Evolutionary conservation across 257 asterid genomes (phyloP), one percentile per base, ranked within the genome.

Genomic region (Mentha longifolia): DNA sequence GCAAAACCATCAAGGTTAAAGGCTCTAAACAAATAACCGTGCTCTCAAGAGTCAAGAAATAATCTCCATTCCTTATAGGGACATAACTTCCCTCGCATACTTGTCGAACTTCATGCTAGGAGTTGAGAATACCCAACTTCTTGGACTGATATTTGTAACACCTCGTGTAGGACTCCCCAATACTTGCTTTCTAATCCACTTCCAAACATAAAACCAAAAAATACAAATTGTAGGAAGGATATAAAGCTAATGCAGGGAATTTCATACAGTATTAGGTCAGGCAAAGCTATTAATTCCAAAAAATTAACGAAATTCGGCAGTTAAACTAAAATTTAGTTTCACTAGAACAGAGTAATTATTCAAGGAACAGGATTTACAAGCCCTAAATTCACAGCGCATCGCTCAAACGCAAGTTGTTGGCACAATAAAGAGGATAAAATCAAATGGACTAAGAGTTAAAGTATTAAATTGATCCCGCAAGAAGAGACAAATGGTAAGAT

Each of bases 361-460:
- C 39, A 35, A 5, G 19, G 39, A 76, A 65, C 75, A 63, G 8
- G 14, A 22, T 22, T 37, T 15, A 65, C 63, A 68, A 14, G 78
- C 76, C 70, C 79, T 45, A 83, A 56, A 45, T 65, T 57, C 65
- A 59, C 65, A 43, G 46, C 51, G 42, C 30, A 33, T 16, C 28
- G 35, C 33, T 9, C 61, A 71, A 15, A 14, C 68, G 31, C 51
- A 22, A 68, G 25, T 43, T 6, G 62, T 37, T 19, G 35, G 51
- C 54, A 16, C 28, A 58, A 51, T 9, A 39, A 56, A 70, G 54
- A 57, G 51, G 37, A 66, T 9, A 12, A 71, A 75, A 49, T 47
- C 49, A 72, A 61, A 71, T 49, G n/a, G 7, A 14, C 4, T 41
- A 61, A 68, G 66, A 17, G 51, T 20, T 67, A 31, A 19, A 73